Base-by-base conservation (phyloP, 345 rosid genomes). In the Jatropha curcas region DNA sequence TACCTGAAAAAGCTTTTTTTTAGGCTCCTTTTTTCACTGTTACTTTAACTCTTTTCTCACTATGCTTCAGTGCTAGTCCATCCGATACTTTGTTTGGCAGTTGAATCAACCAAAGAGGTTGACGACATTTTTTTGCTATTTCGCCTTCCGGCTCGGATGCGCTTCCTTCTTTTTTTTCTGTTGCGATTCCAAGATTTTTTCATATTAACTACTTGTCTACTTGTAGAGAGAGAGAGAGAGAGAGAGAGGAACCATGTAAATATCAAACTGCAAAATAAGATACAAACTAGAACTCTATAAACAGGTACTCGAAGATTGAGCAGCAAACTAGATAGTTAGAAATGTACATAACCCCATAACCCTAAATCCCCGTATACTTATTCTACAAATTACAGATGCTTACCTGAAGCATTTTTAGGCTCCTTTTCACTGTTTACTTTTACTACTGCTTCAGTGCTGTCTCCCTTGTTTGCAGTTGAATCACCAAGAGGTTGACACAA, bases 321-420 rank as follows among this genome's bases (percentile, higher is more conserved):
- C 30, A 22, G 20, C 30, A 22, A 25, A 33, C 16, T 8, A 30
- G n/a, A 31, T n/a, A 46, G 25, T 13, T 19, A 31, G 17, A 74
- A 45, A 41, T 30, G 34, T 34, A 43, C 13, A 56, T 53, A 35
- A 55, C 27, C 39, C 27, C 19, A 39, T 11, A 39, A 2, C 24
- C 30, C 16, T 39, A 2, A 46, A 19, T 62, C 48, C 45, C 16
- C 35, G n/a, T 33, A 46, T 37, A 67, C 57, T 30, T 14, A 17
- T 10, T 24, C 13, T n/a, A 64, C 19, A 46, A 57, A 43, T 45
- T 28, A 67, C 57, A 65, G 60, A 35, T 10, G 51, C 60, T 81
- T 78, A 92, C 93, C 97, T 77, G 85, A 72, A 68, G 58, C 75
- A 16, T 73, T 71, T 45, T 69, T 67, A 33, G 71, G 70, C 70